phyloP scores from a whole-genome alignment of 1,284 basidiomycete species.

The Ustilago tritici region DNA sequence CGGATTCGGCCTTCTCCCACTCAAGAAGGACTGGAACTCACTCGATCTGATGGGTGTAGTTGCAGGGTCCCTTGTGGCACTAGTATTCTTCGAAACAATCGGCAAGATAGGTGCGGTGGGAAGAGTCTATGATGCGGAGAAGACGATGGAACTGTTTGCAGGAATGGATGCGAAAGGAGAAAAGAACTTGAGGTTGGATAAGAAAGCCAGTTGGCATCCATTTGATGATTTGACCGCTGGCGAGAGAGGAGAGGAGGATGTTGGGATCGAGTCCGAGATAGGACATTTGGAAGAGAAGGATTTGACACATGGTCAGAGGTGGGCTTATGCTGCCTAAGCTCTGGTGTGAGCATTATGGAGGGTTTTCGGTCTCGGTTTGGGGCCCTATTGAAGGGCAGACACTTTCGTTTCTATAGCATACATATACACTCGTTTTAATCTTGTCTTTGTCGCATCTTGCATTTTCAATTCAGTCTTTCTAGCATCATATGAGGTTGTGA shows the following conservation, averaged over 20 bases:
- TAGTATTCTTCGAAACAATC: conserved; percentile 64
- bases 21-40: conserved; percentile 52
- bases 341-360: neutral
- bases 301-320: conserved; percentile 55
- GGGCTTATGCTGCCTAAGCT: conserved; percentile 57
- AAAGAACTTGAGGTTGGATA: conserved; percentile 33
- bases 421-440: conserved; percentile 12
- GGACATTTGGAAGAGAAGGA: conserved; percentile 64
- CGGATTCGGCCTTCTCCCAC: conserved; percentile 55
- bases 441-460: conserved; percentile 5
- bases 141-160: conserved; percentile 45
- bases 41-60: conserved; percentile 51
- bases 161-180: conserved; percentile 24
- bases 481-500: neutral
- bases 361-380: neutral
- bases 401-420: neutral
- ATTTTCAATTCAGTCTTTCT: conserved; percentile 2
- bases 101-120: conserved; percentile 66
- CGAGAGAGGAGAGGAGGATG: conserved; percentile 67
- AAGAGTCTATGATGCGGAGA: conserved; percentile 48
- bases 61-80: conserved; percentile 40
- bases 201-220: conserved; percentile 60
- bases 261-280: conserved; percentile 66
- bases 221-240: conserved; percentile 64
- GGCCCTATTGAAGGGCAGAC: neutral